Evolutionary conservation across 805 yeast species (phyloP).

Genomic region (Wickerhamomyces rabaulensis): DNA sequence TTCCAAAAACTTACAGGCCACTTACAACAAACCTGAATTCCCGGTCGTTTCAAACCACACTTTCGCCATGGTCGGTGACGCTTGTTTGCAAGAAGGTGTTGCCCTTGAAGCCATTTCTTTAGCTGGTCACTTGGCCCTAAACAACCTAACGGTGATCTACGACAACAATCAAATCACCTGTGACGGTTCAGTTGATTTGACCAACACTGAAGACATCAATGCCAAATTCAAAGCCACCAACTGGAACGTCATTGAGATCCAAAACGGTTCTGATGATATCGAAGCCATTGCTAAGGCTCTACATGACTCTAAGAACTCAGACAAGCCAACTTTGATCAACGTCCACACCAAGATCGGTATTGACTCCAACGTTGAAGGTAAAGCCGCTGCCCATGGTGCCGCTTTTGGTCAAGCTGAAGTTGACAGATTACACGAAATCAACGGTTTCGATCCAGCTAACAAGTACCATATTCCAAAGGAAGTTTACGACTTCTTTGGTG

Average conservation of each 20-base stretch:
- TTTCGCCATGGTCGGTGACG: slow-evolving; percentile 35
- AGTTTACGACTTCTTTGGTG: slow-evolving; percentile 28
- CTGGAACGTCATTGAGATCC: slow-evolving; percentile 32
- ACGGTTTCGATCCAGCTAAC: slow-evolving; percentile 20
- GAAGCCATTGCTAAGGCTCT: slow-evolving; percentile 29
- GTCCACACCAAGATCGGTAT: slow-evolving; percentile 31
- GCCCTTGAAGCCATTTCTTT: slow-evolving; percentile 34
- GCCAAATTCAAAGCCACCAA: slow-evolving; percentile 30
- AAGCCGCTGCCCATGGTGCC: slow-evolving; percentile 31
- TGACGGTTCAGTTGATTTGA: slow-evolving; percentile 32
- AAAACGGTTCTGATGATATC: slow-evolving; percentile 28
- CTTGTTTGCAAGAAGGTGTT: slow-evolving; percentile 37
- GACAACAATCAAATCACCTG: slow-evolving; percentile 34
- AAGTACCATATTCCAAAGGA: slow-evolving; percentile 22
- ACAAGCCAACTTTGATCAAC: slow-evolving; percentile 33
- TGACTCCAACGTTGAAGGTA: slow-evolving; percentile 26
- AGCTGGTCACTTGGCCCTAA: slow-evolving; percentile 34
- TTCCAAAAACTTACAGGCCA: slow-evolving; percentile 28
- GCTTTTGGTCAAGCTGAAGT: slow-evolving; percentile 30
- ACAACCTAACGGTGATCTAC: slow-evolving; percentile 31
- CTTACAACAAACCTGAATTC: slow-evolving; percentile 30
- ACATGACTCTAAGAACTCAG: slow-evolving; percentile 25
- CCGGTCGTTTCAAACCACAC: slow-evolving; percentile 26
- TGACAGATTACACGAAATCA: slow-evolving; percentile 15
- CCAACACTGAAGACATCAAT: slow-evolving; percentile 29